Evolutionary conservation across 2,329 filamentous ascomycete genomes (phyloP), one percentile per base, ranked within the genome.

Genomic region (Pseudocercospora crystallina): DNA sequence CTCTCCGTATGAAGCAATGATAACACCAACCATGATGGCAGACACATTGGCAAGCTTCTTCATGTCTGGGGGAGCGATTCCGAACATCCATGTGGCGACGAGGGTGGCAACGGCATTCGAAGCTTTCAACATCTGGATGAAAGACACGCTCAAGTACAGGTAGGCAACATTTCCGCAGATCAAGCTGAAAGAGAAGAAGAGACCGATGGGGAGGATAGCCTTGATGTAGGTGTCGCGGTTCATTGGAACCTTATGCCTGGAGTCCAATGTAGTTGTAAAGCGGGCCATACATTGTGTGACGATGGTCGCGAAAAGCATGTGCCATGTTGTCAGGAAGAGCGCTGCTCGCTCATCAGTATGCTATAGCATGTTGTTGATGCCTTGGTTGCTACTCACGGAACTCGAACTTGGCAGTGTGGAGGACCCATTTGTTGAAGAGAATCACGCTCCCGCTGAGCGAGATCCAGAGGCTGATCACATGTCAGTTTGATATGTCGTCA

Each of bases 61-160:
- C 61, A 94, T 71, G 76, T 91, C 95, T 46, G 90, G 88, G 56
- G 89, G 84, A 12, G 89, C 84, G 57, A 96, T 84, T 53, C 90
- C 89, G 66, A 97, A 84, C 40, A 80, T 78, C 91, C 92, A 97
- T 61, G 90, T 89, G 35, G 89, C 87, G 59, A 97, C 74, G 34
- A 99, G 83, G 47, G 96, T 91, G 47, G 90, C 91, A 50, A 97
- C 91, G 12, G 94, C 92, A 30, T 89, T 97, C 34, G 90, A 96
- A 60, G 94, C 94, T 89, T 97, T 97, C 71, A 97, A 84, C 92
- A 97, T 97, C 80, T 97, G 92, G 66, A 97, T 97, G 73, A 97
- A 97, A 55, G 92, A 88, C 51, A 97, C 92, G 61, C 87, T 94
- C 56, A 97, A 82, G 73, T 96, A 95, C 47, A 96, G 83, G 71